These are phyloP conservation scores for Clarireedia hainanense DNA, from an alignment of 2,329 filamentous ascomycete genomes.

Conservation along the genomic window DNA sequence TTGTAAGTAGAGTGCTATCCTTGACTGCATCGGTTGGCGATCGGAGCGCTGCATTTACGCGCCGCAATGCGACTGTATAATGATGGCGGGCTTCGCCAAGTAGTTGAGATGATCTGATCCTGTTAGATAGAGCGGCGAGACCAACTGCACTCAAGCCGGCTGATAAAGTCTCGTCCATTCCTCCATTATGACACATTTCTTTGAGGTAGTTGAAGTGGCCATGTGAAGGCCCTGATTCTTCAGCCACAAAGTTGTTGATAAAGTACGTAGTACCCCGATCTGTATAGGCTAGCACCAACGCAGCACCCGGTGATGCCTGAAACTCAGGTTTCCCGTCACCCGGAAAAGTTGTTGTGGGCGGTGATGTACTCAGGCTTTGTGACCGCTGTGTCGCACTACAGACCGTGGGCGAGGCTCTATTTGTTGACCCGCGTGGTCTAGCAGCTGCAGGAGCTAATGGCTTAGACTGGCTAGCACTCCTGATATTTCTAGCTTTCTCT, in stretches of 20 bases:
- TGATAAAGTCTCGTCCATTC: slow-evolving; percentile 7
- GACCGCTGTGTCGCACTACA: background rate
- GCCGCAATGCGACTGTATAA: slow-evolving; percentile 40
- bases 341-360: background rate
- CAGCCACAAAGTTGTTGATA: slow-evolving; percentile 10
- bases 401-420: background rate
- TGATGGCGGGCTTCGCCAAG: slow-evolving; percentile 41
- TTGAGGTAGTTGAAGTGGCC: slow-evolving; percentile 10
- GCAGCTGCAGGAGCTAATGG: background rate
- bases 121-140: slow-evolving; percentile 41
- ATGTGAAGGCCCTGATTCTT: slow-evolving; percentile 3
- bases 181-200: slow-evolving; percentile 5
- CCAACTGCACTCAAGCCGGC: slow-evolving; percentile 41
- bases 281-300: slow-evolving; percentile 1
- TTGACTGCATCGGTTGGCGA: slow-evolving; percentile 38
- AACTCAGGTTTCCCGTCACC: background rate
- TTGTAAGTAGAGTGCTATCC: slow-evolving; percentile 45
- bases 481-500: slow-evolving; percentile 17
- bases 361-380: background rate
- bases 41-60: slow-evolving; percentile 41
- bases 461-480: slow-evolving; percentile 5
- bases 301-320: background rate
- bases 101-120: slow-evolving; percentile 26
- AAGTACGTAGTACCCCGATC: slow-evolving; percentile 14
- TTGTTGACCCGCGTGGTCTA: background rate